A percentile compares a stretch with the other conserved stretches of the same genome.
These are phyloP conservation scores for Kodamaea fungicola DNA, from an alignment of 1,139 yeast genomes.

Conservation along the genomic window DNA sequence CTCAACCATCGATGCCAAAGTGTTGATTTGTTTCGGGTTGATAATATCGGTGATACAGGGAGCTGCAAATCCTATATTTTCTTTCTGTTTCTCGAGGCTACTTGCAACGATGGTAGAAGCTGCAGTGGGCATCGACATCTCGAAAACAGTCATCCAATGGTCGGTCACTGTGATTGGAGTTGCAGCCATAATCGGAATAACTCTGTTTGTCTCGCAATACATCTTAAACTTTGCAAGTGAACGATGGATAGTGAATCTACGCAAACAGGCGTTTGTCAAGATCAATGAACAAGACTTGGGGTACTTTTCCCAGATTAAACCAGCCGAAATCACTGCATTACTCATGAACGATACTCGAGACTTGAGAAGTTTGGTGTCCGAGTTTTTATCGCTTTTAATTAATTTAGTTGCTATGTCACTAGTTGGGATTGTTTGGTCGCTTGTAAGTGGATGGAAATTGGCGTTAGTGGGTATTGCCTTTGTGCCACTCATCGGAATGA, in stretches of 20 bases:
- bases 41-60: constrained; percentile 55
- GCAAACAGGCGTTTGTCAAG: constrained; percentile 47
- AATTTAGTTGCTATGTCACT: constrained; percentile 52
- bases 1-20: constrained; percentile 30
- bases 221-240: constrained; percentile 62
- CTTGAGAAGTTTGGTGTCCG: constrained; percentile 59
- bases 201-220: constrained; percentile 49
- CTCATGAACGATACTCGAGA: constrained; percentile 81
- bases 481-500: constrained; percentile 55
- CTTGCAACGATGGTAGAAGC: constrained; percentile 52
- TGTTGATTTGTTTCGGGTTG: constrained; percentile 49
- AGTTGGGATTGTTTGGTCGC: constrained; percentile 73
- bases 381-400: constrained; percentile 52
- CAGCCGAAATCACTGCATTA: constrained; percentile 63
- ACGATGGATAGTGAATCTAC: constrained; percentile 56
- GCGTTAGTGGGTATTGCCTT: constrained; percentile 77
- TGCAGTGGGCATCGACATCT: constrained; percentile 24
- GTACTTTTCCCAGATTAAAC: constrained; percentile 49
- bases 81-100: constrained; percentile 71
- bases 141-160: constrained; percentile 53
- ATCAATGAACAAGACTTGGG: constrained; percentile 52
- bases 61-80: constrained; percentile 68
- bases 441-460: constrained; percentile 80
- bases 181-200: constrained; percentile 58
- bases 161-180: constrained; percentile 59